Base-by-base conservation (phyloP, 495 filamentous ascomycete genomes). In the Penicillium roqueforti region DNA sequence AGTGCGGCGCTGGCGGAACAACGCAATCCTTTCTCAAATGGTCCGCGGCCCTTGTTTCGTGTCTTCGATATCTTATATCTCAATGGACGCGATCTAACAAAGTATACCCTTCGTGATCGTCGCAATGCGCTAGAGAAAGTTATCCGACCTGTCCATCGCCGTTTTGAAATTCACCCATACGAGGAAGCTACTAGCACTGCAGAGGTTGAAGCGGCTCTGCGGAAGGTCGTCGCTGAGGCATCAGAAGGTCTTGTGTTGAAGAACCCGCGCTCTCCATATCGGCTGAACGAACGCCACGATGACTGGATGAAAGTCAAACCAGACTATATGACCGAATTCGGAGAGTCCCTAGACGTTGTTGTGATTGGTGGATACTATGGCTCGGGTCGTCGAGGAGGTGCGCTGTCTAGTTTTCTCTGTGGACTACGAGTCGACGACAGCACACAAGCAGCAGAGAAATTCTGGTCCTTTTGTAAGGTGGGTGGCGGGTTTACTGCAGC, bases 291-390 rank as follows among this genome's bases (percentile, higher is more conserved):
- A 57, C 88, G 93, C 26, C 93, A 93, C 63, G 90, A 97, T 61
- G 87, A 95, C 74, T 98, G 93, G 93, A 89, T 97, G 76, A 98
- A 98, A 68, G 91, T 98, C 18, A 98, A 98, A 67, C 93, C 93
- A 5, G 93, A 98, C 54, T 98, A 98, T 71, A 97, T 98, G 93
- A 85, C 84, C 22, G 93, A 96, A 57, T 97, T 92, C 65, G 93
- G 93, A 51, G 93, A 98, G 70, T 88, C 86, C 6, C 81, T 98
- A 9, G 93, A 98, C 64, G 85, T 90, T 46, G 73, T 96, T 16
- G 79, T 98, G 6, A 80, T 98, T 39, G 93, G 93, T 37, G 95
- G 92, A 25, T 97, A 97, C 72, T 98, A 87, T 68, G 93, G 93
- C 4, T 86, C 84, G 23, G 93, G 93, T 0, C 82, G 81, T 41